Percentiles rank a stretch among this genome's conserved stretches.
Evolutionary conservation across 2,329 filamentous ascomycete species (phyloP).

Genomic region (Talaromyces sp.): DNA sequence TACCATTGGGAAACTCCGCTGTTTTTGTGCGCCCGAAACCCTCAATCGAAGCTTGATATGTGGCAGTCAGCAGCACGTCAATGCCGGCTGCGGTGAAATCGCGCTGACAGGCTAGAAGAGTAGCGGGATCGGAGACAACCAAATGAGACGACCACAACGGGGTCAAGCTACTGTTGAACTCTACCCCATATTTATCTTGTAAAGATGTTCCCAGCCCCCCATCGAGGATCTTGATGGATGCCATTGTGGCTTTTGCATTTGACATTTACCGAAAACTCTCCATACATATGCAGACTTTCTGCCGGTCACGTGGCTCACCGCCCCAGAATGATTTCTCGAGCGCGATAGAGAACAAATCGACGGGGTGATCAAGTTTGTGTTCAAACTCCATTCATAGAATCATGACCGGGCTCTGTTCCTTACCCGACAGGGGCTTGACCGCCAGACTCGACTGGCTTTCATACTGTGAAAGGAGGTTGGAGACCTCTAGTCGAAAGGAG

Average conservation of each 20-base stretch:
- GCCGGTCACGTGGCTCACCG: not conserved
- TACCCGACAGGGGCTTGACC: too few relatives aligned
- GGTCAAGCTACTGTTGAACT: conserved; percentile 52
- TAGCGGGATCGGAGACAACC: conserved; percentile 52
- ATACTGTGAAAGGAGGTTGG: not conserved
- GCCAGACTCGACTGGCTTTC: too few relatives aligned
- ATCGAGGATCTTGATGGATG: conserved; percentile 49
- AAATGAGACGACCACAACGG: conserved; percentile 65
- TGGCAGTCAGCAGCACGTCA: conserved; percentile 63
- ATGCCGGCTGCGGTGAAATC: conserved; percentile 56
- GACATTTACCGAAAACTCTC: not conserved
- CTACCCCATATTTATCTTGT: conserved; percentile 43
- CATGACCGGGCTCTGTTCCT: too few relatives aligned
- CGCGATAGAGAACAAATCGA: not conserved
- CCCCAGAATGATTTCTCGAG: not conserved
- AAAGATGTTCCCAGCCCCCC: conserved; percentile 66
- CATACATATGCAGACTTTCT: not conserved
- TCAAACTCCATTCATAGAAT: not conserved
- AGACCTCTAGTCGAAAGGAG: not conserved
- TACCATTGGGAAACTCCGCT: not conserved
- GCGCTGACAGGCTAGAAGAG: conserved; percentile 53
- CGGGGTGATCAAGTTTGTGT: not conserved
- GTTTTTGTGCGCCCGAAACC: conserved; percentile 54
- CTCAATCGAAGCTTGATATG: conserved; percentile 60
- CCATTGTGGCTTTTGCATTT: not conserved